Evolutionary conservation across 306 rosid species (phyloP).

Genomic region (Lupinus albus): DNA sequence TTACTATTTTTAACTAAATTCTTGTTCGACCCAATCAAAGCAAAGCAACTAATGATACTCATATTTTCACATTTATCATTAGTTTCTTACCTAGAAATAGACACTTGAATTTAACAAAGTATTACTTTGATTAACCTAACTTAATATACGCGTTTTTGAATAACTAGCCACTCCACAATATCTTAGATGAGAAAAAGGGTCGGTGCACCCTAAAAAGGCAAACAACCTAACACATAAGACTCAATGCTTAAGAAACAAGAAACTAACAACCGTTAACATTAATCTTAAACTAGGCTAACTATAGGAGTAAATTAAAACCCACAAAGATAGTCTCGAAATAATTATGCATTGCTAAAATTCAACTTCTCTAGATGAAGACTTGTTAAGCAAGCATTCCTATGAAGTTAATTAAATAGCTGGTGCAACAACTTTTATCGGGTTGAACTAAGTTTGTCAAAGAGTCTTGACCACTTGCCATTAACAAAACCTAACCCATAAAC

Average conservation of each 20-base stretch:
- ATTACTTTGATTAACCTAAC: background rate
- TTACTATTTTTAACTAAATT: constrained; percentile 58
- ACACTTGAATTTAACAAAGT: constrained; percentile 29
- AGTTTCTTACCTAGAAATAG: constrained; percentile 33
- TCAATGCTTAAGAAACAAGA: background rate
- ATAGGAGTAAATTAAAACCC: background rate
- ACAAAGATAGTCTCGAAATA: constrained; percentile 29
- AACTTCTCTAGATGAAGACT: constrained; percentile 54
- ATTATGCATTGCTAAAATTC: constrained; percentile 42
- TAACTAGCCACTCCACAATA: background rate
- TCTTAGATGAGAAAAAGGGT: background rate
- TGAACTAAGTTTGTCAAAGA: constrained; percentile 62
- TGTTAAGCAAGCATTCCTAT: constrained; percentile 59
- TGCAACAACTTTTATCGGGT: constrained; percentile 82
- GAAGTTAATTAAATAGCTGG: constrained; percentile 63
- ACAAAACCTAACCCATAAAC: constrained; percentile 77
- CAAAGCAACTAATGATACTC: constrained; percentile 27
- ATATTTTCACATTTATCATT: constrained; percentile 14
- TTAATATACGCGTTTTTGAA: background rate
- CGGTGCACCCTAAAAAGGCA: background rate
- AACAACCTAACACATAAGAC: background rate
- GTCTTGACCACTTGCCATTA: constrained; percentile 43
- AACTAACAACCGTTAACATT: background rate
- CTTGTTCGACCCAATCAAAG: constrained; percentile 55
- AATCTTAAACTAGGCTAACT: background rate